Evolutionary conservation across 345 rosid species (phyloP), one percentile per base, ranked within the genome.

Genomic region (Populus ilicifolia): DNA sequence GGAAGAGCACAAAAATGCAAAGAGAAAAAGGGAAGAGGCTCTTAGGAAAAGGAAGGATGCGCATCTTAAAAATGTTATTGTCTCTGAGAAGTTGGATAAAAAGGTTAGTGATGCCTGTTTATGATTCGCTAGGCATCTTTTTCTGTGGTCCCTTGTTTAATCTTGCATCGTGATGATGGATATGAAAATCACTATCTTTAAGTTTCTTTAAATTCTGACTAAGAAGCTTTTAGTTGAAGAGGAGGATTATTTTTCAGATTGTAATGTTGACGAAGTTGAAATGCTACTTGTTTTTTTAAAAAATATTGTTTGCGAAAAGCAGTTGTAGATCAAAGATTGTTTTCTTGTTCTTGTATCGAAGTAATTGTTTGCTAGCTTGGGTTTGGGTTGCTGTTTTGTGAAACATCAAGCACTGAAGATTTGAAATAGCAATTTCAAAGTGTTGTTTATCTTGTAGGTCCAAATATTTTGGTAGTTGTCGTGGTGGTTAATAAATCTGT

Each of bases 21-120:
- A 85, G 81, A 85, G 75, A 78, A 89, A 84, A 86, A 87, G 98
- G 76, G 89, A 87, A 65, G 94, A 86, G 82, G 86, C 87, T 48
- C 89, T 93, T 74, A 88, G 90, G 83, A 93, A 82, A 74, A 90
- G 99, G 82, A 92, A 92, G 80, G 99, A 96, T 82, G 92, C 95
- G 66, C 89, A 82, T 74, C 88, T 92, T 73, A 91, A 87, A 75
- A 87, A 96, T 43, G 96, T 92, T 59, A 87, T 92, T 75, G 88
- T 96, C 61, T 92, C 97, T 17, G 99, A 96, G 81, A 96, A 88
- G 84, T 69, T 90, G 69, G 97, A 93, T 85, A 92, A 89, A 81
- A 92, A 85, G 96, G 99, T 96, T 44, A 84, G 83, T 79, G 52
- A 16, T 48, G 21, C 70, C 56, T 12, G 12, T 41, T 82, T 50